These are phyloP conservation scores for Ophiostoma piceae DNA, from an alignment of 2,329 filamentous ascomycete genomes.

Conservation along the genomic window DNA sequence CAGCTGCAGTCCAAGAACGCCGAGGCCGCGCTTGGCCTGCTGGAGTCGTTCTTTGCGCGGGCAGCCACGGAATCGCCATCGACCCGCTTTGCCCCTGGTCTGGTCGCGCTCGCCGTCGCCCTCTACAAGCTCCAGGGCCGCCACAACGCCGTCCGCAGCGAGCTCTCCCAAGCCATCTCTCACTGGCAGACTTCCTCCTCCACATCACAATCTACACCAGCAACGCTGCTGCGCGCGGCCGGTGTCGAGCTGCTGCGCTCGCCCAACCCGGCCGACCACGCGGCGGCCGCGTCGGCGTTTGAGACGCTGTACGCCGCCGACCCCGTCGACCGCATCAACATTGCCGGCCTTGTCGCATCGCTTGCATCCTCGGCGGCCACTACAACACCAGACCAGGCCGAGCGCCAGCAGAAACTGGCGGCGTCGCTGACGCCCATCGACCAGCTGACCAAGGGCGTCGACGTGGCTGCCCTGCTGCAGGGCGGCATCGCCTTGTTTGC, in stretches of 20 bases:
- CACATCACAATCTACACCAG: constrained; percentile 32
- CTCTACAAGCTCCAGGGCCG: constrained; percentile 74
- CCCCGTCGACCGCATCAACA: constrained; percentile 61
- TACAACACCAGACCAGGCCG: constrained; percentile 52
- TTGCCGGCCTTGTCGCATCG: constrained; percentile 81
- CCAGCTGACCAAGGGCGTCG: constrained; percentile 54
- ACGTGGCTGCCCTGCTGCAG: constrained; percentile 58
- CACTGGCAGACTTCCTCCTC: constrained; percentile 61
- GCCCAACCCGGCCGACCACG: constrained; percentile 60
- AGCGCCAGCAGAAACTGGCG: constrained; percentile 19
- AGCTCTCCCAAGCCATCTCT: constrained; percentile 71
- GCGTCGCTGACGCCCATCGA: constrained; percentile 40
- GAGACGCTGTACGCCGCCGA: constrained; percentile 61
- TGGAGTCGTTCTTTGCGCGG: constrained; percentile 69
- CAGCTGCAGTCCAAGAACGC: constrained; percentile 59
- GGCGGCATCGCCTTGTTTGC: constrained; percentile 56
- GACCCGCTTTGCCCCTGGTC: constrained; percentile 74
- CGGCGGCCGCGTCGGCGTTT: constrained; percentile 73
- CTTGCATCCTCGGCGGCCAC: constrained; percentile 53
- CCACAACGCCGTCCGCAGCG: constrained; percentile 62
- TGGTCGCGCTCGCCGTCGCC: constrained; percentile 73
- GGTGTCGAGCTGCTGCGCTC: constrained; percentile 79
- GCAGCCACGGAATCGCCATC: constrained; percentile 56
- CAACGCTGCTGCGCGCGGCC: constrained; percentile 72
- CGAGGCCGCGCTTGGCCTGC: constrained; percentile 65